Percentiles rank a stretch among this genome's conserved stretches.
These are phyloP conservation scores for Plantago coronopus DNA, from an alignment of 305 asterid species.

Conservation along the genomic window DNA sequence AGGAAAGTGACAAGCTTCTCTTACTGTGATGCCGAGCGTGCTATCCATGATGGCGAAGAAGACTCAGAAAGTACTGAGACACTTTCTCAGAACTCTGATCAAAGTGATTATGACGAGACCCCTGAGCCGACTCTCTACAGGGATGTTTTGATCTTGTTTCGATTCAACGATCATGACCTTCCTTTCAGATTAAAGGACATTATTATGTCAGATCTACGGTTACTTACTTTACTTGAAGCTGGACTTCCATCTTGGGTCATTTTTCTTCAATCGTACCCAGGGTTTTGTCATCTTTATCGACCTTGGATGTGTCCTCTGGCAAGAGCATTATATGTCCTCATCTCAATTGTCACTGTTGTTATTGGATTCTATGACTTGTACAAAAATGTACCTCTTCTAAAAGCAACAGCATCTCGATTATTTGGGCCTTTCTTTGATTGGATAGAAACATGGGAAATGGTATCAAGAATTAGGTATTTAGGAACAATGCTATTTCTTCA, in stretches of 20 bases:
- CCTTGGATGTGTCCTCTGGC: constrained; percentile 99
- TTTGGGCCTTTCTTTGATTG: constrained; percentile 94
- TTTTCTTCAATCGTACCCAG: constrained; percentile 94
- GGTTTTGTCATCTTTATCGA: constrained; percentile 78
- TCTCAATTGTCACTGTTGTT: constrained; percentile 78
- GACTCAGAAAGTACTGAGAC: constrained; percentile 33
- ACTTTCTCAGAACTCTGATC: constrained; percentile 34
- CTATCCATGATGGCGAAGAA: constrained; percentile 35
- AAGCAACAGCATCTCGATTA: constrained; percentile 79
- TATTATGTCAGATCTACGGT: constrained; percentile 65
- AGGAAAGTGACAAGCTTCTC: constrained; percentile 58
- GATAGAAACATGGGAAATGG: constrained; percentile 96
- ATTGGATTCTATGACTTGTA: constrained; percentile 92
- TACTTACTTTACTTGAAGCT: constrained; percentile 83
- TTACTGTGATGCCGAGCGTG: constrained; percentile 31
- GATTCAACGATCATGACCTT: constrained; percentile 69
- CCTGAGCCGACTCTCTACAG: constrained; percentile 56
- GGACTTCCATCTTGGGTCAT: constrained; percentile 99
- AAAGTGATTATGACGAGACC: constrained; percentile 44
- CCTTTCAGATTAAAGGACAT: constrained; percentile 73
- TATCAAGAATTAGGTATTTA: constrained; percentile 78
- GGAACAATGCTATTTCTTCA: constrained; percentile 98
- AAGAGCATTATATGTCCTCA: constrained; percentile 64
- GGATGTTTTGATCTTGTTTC: constrained; percentile 74
- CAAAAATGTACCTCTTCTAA: constrained; percentile 88